Conservation (phyloP, 768 basidiomycete species). For the Trametes cubensis region DNA sequence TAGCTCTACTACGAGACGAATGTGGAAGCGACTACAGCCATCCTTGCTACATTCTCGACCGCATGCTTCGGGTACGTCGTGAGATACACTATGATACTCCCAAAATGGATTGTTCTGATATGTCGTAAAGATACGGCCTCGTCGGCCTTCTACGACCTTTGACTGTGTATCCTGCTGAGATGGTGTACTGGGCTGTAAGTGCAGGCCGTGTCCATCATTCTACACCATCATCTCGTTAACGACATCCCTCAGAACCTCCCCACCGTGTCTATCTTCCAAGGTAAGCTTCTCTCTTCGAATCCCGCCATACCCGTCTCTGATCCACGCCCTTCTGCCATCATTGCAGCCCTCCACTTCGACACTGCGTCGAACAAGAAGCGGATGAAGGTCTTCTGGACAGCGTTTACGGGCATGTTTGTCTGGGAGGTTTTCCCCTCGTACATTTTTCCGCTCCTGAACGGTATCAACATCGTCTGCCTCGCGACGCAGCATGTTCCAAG, state of each 20-base stretch:
- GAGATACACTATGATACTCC: not conserved
- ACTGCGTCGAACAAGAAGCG: conserved; percentile 47
- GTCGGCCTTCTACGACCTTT: conserved; percentile 61
- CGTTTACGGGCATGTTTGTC: conserved; percentile 53
- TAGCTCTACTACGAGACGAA: conserved; percentile 64
- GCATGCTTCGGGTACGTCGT: conserved; percentile 58
- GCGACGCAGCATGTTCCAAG: conserved; percentile 52
- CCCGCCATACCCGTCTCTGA: not conserved
- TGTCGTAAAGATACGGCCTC: conserved; percentile 53
- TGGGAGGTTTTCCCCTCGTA: conserved; percentile 58
- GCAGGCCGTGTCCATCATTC: not conserved
- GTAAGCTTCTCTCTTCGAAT: conserved; percentile 30
- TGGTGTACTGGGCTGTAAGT: conserved; percentile 62
- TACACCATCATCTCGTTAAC: not conserved
- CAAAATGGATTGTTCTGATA: not conserved
- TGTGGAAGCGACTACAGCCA: conserved; percentile 55
- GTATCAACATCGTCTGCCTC: conserved; percentile 62
- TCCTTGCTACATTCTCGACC: conserved; percentile 65
- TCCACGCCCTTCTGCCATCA: conserved; percentile 31
- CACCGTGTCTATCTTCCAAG: conserved; percentile 62
- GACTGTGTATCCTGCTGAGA: conserved; percentile 63
- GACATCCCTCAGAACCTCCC: conserved; percentile 48
- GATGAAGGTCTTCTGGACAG: conserved; percentile 54
- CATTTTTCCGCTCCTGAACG: conserved; percentile 66
- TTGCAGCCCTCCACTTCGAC: conserved; percentile 54